Evolutionary conservation across 2,329 filamentous ascomycete genomes (phyloP).

Genomic region (Helicocarpus griseus): DNA sequence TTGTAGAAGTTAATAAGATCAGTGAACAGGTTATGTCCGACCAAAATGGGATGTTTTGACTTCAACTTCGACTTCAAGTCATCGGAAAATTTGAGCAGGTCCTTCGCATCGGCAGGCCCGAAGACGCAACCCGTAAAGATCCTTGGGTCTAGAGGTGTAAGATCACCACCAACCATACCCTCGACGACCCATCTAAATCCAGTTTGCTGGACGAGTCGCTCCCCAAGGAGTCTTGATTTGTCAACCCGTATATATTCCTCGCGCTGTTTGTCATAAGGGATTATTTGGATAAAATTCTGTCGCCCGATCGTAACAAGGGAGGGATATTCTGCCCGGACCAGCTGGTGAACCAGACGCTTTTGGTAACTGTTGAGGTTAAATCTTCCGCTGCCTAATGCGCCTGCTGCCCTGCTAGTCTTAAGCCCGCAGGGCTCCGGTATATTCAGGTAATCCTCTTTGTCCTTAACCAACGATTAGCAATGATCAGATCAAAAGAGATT

Average conservation of each 20-base stretch:
- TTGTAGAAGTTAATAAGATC: conserved; percentile 54
- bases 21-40: conserved; percentile 55
- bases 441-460: conserved; percentile 34
- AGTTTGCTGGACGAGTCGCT: conserved; percentile 25
- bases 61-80: conserved; percentile 33
- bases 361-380: conserved; percentile 47
- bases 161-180: conserved; percentile 33
- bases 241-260: conserved; percentile 23
- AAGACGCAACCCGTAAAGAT: conserved; percentile 20
- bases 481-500: not conserved
- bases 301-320: conserved; percentile 29
- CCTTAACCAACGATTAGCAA: conserved; percentile 4
- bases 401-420: not conserved
- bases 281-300: conserved; percentile 32
- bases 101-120: conserved; percentile 11
- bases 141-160: conserved; percentile 27
- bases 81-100: conserved; percentile 19
- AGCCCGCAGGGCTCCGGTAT: conserved; percentile 26
- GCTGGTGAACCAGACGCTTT: conserved; percentile 55
- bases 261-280: conserved; percentile 26
- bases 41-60: conserved; percentile 40
- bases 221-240: conserved; percentile 20
- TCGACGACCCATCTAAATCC: conserved; percentile 41
- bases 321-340: conserved; percentile 53
- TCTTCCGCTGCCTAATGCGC: conserved; percentile 8